Base-by-base conservation (phyloP, 2,329 filamentous ascomycete genomes). In the Penicillium sp. region DNA sequence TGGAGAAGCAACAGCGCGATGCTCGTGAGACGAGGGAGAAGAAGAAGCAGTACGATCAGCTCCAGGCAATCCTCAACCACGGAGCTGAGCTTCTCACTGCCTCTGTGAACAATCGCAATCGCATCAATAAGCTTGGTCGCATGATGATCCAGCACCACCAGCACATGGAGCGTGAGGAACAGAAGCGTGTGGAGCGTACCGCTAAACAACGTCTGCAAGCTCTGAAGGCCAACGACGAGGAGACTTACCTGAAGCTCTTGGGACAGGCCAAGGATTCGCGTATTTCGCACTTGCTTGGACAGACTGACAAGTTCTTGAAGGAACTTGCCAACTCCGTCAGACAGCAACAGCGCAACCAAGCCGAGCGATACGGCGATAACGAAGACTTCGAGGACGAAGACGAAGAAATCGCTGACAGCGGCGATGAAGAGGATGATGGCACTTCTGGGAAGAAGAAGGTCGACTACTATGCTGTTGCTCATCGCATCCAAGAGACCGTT, bases 131-230 rank as follows among this genome's bases (percentile, higher is more conserved):
- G 80, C 85, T 98, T 55, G 92, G 93, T 68, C 90, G 92, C 59
- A 85, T 93, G 77, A 97, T 98, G 92, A 85, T 91, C 65, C 80
- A 85, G 59, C 93, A 97, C 63, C 95, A 99, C 77, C 91, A 93
- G 79, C 92, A 94, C 76, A 98, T 99, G 75, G 95, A 99, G 78
- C 97, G 97, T 81, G 95, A 99, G 83, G 95, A 99, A 80, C 94
- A 98, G 84, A 98, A 97, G 82, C 91, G 95, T 65, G 91, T 99
- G 68, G 95, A 99, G 81, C 87, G 95, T 66, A 99, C 94, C 10
- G 95, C 95, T 66, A 99, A 99, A 84, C 95, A 99, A 79, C 95
- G 95, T 97, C 88, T 99, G 67, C 94, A 98, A 79, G 95, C 95
- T 63, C 85, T 99, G 76, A 98, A 97, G 81, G 94, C 95, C 71